These are phyloP conservation scores for Chaetomiaceae sp. DNA, from an alignment of 2,329 filamentous ascomycete species.

Conservation along the genomic window DNA sequence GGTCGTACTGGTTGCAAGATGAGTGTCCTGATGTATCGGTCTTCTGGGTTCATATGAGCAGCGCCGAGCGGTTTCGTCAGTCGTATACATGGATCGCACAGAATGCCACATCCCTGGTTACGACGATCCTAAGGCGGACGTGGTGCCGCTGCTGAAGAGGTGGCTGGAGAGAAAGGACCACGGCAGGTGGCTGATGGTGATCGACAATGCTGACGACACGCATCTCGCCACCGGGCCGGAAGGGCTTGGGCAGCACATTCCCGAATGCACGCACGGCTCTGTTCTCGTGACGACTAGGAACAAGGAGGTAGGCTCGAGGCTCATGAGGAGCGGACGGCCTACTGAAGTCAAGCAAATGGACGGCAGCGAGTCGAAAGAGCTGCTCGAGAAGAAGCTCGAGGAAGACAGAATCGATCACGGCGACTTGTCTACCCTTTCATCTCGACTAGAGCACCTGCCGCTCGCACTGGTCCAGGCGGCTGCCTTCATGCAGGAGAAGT, in stretches of 20 bases:
- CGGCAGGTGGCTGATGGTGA: conserved; percentile 17
- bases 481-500: conserved; percentile 30
- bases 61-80: conserved; percentile 26
- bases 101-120: conserved; percentile 23
- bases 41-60: conserved; percentile 33
- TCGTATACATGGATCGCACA: conserved; percentile 25
- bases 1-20: conserved; percentile 21
- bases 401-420: background rate
- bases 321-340: background rate
- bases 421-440: background rate
- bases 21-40: conserved; percentile 23
- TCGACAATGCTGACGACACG: conserved; percentile 18
- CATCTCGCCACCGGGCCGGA: background rate
- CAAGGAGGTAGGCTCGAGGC: background rate
- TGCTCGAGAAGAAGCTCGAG: background rate
- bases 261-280: background rate
- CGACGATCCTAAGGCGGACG: conserved; percentile 20
- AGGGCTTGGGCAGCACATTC: background rate
- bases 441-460: conserved; percentile 22
- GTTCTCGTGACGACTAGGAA: conserved; percentile 1
- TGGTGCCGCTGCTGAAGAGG: conserved; percentile 23
- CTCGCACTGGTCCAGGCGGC: conserved; percentile 32
- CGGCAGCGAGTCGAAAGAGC: background rate
- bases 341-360: background rate
- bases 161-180: conserved; percentile 25